A percentile compares a stretch with the other conserved stretches of the same genome.
Evolutionary conservation across 2,329 filamentous ascomycete genomes (phyloP).

Genomic region (Arthrocladium fulminans): DNA sequence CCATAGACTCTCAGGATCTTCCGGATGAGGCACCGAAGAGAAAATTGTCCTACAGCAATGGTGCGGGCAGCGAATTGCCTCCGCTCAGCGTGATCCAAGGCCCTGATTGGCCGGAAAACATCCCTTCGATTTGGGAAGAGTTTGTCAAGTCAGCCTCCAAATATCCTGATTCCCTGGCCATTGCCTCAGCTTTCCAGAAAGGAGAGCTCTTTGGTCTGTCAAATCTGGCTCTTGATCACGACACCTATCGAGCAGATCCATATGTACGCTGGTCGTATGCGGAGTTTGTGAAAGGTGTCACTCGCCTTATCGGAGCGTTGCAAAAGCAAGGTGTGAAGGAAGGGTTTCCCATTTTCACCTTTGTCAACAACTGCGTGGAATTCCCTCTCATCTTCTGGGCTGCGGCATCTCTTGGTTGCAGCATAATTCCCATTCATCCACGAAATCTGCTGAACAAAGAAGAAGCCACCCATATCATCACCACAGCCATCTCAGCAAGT

Average conservation of each 20-base stretch:
- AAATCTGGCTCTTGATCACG: conserved; percentile 3
- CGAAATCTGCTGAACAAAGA: conserved; percentile 4
- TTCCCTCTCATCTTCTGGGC: conserved; percentile 2
- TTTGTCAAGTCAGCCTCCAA: conserved; percentile 1
- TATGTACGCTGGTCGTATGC: conserved; percentile 7
- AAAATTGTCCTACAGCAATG: not conserved
- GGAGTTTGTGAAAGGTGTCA: not conserved
- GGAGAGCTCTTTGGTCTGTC: conserved; percentile 1
- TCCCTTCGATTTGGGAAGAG: not conserved
- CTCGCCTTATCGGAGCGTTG: not conserved
- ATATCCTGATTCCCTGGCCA: not conserved
- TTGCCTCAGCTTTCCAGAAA: conserved; percentile 1
- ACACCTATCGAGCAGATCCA: conserved; percentile 1
- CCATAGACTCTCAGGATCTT: not conserved
- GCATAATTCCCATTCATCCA: conserved; percentile 4
- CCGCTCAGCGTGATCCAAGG: conserved; percentile 1
- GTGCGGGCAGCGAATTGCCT: not conserved
- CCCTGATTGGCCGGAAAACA: not conserved
- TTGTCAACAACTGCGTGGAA: not conserved
- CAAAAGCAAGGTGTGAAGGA: not conserved
- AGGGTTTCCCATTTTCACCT: conserved; percentile 1
- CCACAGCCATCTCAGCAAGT: not conserved
- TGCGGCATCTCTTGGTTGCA: conserved; percentile 3
- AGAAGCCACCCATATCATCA: conserved; percentile 3
- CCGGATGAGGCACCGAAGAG: not conserved